A percentile compares a stretch with the other conserved stretches of the same genome.
phyloP scores from a whole-genome alignment of 1,284 basidiomycete genomes.

The Cryptococcus sp. region DNA sequence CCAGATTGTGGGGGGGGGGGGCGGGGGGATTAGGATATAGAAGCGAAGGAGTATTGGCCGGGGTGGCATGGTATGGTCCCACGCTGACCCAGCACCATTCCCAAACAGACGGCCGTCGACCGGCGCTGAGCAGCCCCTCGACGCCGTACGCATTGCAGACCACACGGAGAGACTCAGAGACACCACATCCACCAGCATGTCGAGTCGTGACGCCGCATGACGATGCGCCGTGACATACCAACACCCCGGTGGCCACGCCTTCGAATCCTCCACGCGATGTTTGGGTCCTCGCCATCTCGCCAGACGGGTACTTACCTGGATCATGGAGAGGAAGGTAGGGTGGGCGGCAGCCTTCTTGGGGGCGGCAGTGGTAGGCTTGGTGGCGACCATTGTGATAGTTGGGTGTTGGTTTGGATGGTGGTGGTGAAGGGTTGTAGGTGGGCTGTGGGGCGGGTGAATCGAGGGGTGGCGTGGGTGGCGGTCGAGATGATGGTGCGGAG shows the following conservation, averaged over 20 bases:
- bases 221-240: not conserved
- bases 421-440: constrained; percentile 4
- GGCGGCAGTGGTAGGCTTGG: constrained; percentile 34
- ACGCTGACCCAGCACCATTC: too few relatives aligned
- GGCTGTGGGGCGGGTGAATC: not conserved
- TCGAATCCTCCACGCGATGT: not conserved
- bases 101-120: not conserved
- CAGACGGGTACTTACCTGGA: constrained; percentile 47
- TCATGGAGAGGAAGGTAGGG: constrained; percentile 51
- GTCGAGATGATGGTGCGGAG: too few relatives aligned
- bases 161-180: too few relatives aligned
- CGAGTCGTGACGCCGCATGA: not conserved
- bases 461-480: too few relatives aligned
- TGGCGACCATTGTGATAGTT: constrained; percentile 17
- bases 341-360: constrained; percentile 47
- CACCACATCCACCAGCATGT: not conserved
- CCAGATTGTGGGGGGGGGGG: not conserved
- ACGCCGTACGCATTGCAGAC: not conserved
- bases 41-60: too few relatives aligned
- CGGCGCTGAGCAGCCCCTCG: not conserved
- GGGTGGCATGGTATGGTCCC: too few relatives aligned
- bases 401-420: constrained; percentile 5
- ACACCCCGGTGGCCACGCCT: not conserved
- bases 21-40: too few relatives aligned
- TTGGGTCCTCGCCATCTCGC: not conserved